Percentiles rank a stretch among this genome's conserved stretches.
Conservation (phyloP, 2,329 filamentous ascomycete genomes). For the Trichoderma koningiopsis region DNA sequence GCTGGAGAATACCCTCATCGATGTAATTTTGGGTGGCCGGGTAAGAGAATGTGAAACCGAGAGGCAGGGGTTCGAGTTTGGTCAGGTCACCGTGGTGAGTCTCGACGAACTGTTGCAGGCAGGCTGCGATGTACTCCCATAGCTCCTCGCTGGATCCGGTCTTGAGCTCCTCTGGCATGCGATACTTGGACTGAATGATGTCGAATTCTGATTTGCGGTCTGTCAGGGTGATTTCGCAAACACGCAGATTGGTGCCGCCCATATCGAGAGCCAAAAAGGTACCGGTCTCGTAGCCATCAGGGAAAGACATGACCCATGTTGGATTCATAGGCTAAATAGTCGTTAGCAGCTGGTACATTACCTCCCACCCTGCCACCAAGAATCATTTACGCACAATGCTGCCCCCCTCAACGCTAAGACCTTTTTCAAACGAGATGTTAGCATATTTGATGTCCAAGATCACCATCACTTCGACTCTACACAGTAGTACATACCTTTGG, state of each 20-base stretch:
- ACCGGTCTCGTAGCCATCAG: constrained; percentile 82
- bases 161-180: constrained; percentile 91
- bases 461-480: not conserved
- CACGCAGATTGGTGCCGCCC: constrained; percentile 93
- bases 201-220: constrained; percentile 88
- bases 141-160: constrained; percentile 80
- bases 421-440: constrained; percentile 44
- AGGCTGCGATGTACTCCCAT: constrained; percentile 95
- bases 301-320: constrained; percentile 91
- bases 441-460: not conserved
- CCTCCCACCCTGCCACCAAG: not conserved
- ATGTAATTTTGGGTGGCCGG: constrained; percentile 92
- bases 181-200: constrained; percentile 95
- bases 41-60: constrained; percentile 97
- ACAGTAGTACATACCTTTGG: constrained; percentile 64
- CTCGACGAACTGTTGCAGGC: constrained; percentile 85
- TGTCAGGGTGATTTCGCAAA: constrained; percentile 88
- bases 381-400: constrained; percentile 72
- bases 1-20: constrained; percentile 87
- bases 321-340: constrained; percentile 84
- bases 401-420: constrained; percentile 82
- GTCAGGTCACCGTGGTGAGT: constrained; percentile 72
- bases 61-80: constrained; percentile 66
- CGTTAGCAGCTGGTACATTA: constrained; percentile 29
- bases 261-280: constrained; percentile 90